Evolutionary conservation across 805 yeast species (phyloP).

Genomic region (Starmerella gropengiesseri): DNA sequence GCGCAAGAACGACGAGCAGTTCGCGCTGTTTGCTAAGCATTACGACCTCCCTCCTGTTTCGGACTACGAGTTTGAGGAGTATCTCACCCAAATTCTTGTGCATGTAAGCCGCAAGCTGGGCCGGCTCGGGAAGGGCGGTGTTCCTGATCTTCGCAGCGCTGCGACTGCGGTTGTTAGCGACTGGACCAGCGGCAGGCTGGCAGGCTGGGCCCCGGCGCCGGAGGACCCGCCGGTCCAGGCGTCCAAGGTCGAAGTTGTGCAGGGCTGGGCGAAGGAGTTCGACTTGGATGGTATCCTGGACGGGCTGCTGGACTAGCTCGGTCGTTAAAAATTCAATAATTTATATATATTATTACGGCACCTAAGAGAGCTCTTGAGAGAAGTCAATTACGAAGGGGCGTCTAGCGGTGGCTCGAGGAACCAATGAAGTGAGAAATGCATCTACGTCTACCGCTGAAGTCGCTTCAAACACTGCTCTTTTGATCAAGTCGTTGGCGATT

Average conservation of each 20-base stretch:
- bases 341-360: not conserved
- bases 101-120: constrained; percentile 91
- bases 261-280: constrained; percentile 86
- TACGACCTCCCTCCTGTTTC: constrained; percentile 78
- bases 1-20: constrained; percentile 56
- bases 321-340: not conserved
- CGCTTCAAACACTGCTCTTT: constrained; percentile 42
- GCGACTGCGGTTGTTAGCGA: constrained; percentile 75
- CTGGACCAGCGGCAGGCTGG: constrained; percentile 93
- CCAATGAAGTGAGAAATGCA: too few relatives aligned
- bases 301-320: constrained; percentile 17
- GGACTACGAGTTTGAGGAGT: constrained; percentile 58
- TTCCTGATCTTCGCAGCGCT: constrained; percentile 80
- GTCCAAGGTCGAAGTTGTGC: constrained; percentile 65
- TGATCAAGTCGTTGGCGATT: constrained; percentile 68
- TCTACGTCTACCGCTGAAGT: constrained; percentile 6
- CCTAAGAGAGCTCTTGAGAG: not conserved
- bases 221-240: constrained; percentile 37
- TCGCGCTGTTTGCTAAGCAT: constrained; percentile 53
- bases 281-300: constrained; percentile 72
- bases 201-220: constrained; percentile 77
- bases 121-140: constrained; percentile 82
- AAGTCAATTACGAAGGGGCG: constrained; percentile 5
- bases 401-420: not conserved
- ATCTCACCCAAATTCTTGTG: constrained; percentile 74